Evolutionary conservation across 805 yeast species (phyloP).

Genomic region (Torulaspora maleeae): DNA sequence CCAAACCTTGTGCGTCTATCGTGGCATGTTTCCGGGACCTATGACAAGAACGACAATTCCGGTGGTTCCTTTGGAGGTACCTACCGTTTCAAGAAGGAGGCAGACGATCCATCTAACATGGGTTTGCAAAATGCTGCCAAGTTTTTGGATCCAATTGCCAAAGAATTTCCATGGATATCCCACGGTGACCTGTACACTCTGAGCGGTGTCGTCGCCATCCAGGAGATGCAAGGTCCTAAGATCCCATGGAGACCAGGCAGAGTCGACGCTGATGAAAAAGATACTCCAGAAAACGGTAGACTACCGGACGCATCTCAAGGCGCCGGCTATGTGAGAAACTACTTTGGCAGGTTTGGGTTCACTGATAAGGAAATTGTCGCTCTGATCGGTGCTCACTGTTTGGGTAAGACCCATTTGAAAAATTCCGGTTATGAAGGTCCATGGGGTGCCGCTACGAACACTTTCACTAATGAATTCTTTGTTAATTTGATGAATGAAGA

Average conservation of each 20-base stretch:
- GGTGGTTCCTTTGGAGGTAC: constrained; percentile 76
- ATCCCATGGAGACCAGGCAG: constrained; percentile 83
- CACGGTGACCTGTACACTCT: constrained; percentile 78
- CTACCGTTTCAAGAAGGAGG: constrained; percentile 49
- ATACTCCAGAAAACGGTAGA: constrained; percentile 61
- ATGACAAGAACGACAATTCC: constrained; percentile 49
- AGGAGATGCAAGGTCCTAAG: constrained; percentile 74
- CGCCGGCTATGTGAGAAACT: constrained; percentile 56
- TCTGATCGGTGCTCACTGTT: constrained; percentile 67
- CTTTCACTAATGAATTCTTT: constrained; percentile 71
- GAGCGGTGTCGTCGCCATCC: constrained; percentile 74
- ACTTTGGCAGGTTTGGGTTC: constrained; percentile 64
- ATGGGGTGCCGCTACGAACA: constrained; percentile 79
- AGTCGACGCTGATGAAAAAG: constrained; percentile 48
- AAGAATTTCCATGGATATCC: constrained; percentile 62
- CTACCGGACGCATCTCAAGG: constrained; percentile 70
- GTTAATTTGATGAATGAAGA: constrained; percentile 50
- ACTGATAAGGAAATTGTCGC: constrained; percentile 70
- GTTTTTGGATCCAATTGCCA: constrained; percentile 49
- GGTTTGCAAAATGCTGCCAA: constrained; percentile 59
- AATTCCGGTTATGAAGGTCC: constrained; percentile 83
- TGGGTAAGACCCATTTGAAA: constrained; percentile 68
- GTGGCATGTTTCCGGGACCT: constrained; percentile 88
- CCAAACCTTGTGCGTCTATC: constrained; percentile 77
- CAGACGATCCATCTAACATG: constrained; percentile 53